A percentile compares a stretch with the other conserved stretches of the same genome.
These are phyloP conservation scores for Aspergillus chevalieri DNA, from an alignment of 2,329 filamentous ascomycete genomes.

Conservation along the genomic window DNA sequence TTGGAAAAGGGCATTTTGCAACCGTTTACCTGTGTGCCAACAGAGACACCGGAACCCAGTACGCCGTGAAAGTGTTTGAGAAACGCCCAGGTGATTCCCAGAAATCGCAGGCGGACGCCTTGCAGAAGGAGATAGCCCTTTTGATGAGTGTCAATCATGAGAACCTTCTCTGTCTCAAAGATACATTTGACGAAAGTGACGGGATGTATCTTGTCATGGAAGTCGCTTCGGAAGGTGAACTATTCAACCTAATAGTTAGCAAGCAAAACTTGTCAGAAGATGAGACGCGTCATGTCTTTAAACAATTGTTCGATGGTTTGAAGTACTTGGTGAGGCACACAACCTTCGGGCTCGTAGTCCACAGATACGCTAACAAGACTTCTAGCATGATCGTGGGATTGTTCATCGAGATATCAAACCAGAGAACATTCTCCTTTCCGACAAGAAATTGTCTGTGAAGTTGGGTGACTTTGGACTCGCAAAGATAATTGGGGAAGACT, in stretches of 20 bases:
- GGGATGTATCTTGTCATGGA: conserved; percentile 89
- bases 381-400: conserved; percentile 89
- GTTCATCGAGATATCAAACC: conserved; percentile 97
- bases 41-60: conserved; percentile 72
- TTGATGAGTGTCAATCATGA: conserved; percentile 96
- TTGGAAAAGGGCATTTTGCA: conserved; percentile 93
- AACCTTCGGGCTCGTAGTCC: not conserved
- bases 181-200: conserved; percentile 86
- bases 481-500: conserved; percentile 97
- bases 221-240: conserved; percentile 82
- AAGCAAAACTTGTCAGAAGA: conserved; percentile 81
- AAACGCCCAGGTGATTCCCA: conserved; percentile 78
- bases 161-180: conserved; percentile 85
- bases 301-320: conserved; percentile 84
- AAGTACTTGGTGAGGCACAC: conserved; percentile 79
- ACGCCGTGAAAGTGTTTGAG: conserved; percentile 91
- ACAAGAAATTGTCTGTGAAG: conserved; percentile 81
- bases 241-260: conserved; percentile 92
- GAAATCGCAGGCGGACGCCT: conserved; percentile 71
- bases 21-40: conserved; percentile 89
- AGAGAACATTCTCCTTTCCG: conserved; percentile 85
- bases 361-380: conserved; percentile 1
- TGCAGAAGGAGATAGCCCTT: conserved; percentile 94
- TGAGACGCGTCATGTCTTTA: conserved; percentile 80
- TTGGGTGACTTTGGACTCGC: conserved; percentile 93